Evolutionary conservation across 1,139 yeast species (phyloP).

Genomic region (Torulaspora globosa): DNA sequence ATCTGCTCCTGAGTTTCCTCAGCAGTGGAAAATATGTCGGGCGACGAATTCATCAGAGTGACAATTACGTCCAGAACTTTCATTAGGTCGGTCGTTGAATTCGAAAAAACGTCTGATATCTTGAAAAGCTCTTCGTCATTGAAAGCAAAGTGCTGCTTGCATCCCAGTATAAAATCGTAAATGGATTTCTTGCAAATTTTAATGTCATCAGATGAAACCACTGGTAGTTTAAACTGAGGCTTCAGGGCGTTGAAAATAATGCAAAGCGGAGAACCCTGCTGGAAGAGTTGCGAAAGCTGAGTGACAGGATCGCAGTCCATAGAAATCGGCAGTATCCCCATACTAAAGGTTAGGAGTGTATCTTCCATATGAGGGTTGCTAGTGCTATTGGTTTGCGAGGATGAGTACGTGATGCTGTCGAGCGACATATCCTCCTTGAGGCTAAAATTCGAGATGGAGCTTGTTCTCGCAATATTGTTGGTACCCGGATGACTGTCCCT

Average conservation of each 20-base stretch:
- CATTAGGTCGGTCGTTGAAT: constrained; percentile 71
- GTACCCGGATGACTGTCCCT: constrained; percentile 22
- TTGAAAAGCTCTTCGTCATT: constrained; percentile 84
- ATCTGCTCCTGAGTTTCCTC: constrained; percentile 20
- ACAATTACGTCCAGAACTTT: constrained; percentile 70
- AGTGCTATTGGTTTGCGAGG: constrained; percentile 14
- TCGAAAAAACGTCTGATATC: constrained; percentile 82
- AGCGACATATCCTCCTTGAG: constrained; percentile 23
- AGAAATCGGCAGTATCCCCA: constrained; percentile 72
- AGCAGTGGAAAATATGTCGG: constrained; percentile 39
- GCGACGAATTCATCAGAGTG: constrained; percentile 52
- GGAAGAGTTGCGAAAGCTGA: constrained; percentile 80
- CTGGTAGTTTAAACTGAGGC: constrained; percentile 43
- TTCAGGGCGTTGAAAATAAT: constrained; percentile 62
- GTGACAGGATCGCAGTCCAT: constrained; percentile 87
- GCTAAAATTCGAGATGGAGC: constrained; percentile 30
- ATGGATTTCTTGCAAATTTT: constrained; percentile 85
- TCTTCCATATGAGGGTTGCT: constrained; percentile 28
- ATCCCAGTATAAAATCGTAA: constrained; percentile 84
- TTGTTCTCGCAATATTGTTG: constrained; percentile 22
- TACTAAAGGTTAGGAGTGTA: constrained; percentile 53
- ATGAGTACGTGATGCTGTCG: constrained; percentile 24
- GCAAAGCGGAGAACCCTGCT: constrained; percentile 91
- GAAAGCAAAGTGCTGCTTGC: constrained; percentile 69
- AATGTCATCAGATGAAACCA: constrained; percentile 69